Percentiles rank a stretch among this genome's conserved stretches.
Conservation (phyloP, 176 grass and related monocot species). For the Triticum urartu region DNA sequence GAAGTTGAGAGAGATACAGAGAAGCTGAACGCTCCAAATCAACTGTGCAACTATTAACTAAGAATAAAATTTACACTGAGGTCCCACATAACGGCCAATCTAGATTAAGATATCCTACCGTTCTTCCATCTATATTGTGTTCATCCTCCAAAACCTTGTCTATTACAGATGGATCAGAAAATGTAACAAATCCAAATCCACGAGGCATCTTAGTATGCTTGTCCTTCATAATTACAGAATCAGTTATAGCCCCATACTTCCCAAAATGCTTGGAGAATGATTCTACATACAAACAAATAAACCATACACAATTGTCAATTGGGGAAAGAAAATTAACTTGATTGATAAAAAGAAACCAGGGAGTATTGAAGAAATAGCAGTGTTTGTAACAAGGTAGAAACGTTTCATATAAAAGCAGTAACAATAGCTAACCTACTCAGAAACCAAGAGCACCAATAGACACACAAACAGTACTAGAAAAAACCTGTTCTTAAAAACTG, state of each 20-base stretch:
- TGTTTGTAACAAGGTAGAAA: background rate
- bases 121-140: conserved; percentile 90
- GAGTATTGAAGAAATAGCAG: conserved; percentile 7
- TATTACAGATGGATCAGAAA: conserved; percentile 96
- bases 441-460: conserved; percentile 9
- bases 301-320: conserved; percentile 54
- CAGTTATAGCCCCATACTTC: conserved; percentile 92
- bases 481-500: background rate
- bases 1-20: conserved; percentile 15
- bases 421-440: background rate
- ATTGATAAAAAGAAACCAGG: conserved; percentile 4
- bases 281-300: conserved; percentile 79
- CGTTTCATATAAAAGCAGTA: background rate
- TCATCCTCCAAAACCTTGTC: conserved; percentile 98
- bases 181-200: conserved; percentile 99
- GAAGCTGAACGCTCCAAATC: conserved; percentile 3
- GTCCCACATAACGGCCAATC: conserved; percentile 41
- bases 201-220: conserved; percentile 95
- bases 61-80: conserved; percentile 21
- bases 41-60: background rate
- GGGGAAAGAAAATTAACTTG: conserved; percentile 19
- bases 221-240: conserved; percentile 99
- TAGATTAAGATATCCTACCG: conserved; percentile 63
- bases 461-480: background rate
- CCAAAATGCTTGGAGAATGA: conserved; percentile 95